phyloP scores from a whole-genome alignment of 352 stramenopile genomes.

The Globisporangium solare region DNA sequence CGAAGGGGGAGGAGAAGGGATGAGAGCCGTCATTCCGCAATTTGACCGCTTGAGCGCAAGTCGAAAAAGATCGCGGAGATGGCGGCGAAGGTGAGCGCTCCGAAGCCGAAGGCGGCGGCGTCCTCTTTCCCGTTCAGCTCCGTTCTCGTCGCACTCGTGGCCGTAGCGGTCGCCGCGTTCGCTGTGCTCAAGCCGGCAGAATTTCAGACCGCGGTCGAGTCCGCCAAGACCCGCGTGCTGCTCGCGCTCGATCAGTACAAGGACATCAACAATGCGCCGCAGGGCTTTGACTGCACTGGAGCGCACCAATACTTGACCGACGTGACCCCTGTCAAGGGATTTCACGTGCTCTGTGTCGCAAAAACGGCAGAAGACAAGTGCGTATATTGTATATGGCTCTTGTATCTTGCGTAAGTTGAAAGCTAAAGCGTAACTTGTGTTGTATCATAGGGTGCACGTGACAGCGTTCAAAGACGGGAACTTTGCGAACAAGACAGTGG shows the following conservation, averaged over 20 bases:
- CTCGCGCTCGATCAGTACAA: constrained; percentile 11
- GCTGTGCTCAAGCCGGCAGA: constrained; percentile 6
- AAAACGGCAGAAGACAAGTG: constrained; percentile 38
- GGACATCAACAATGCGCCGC: constrained; percentile 8
- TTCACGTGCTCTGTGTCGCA: constrained; percentile 65
- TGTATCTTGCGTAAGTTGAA: background rate
- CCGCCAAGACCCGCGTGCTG: constrained; percentile 15
- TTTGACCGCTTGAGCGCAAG: too few relatives aligned
- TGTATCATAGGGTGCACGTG: constrained; percentile 28
- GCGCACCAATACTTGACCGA: constrained; percentile 51
- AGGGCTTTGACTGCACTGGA: constrained; percentile 27
- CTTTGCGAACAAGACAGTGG: constrained; percentile 14
- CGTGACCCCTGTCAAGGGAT: constrained; percentile 53
- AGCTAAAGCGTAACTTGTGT: constrained; percentile 6
- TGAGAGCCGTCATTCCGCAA: too few relatives aligned
- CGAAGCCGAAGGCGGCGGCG: background rate
- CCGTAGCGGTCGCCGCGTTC: constrained; percentile 12
- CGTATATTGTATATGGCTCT: constrained; percentile 8
- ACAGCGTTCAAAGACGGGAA: constrained; percentile 64
- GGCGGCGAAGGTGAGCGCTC: too few relatives aligned
- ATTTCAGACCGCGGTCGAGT: constrained; percentile 11
- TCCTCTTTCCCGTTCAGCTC: constrained; percentile 10
- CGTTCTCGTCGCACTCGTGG: constrained; percentile 15
- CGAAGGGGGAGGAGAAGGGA: too few relatives aligned
- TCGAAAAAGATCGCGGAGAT: too few relatives aligned